Conservation (phyloP, 2,329 filamentous ascomycete species). For the Diaporthe citriasiana region DNA sequence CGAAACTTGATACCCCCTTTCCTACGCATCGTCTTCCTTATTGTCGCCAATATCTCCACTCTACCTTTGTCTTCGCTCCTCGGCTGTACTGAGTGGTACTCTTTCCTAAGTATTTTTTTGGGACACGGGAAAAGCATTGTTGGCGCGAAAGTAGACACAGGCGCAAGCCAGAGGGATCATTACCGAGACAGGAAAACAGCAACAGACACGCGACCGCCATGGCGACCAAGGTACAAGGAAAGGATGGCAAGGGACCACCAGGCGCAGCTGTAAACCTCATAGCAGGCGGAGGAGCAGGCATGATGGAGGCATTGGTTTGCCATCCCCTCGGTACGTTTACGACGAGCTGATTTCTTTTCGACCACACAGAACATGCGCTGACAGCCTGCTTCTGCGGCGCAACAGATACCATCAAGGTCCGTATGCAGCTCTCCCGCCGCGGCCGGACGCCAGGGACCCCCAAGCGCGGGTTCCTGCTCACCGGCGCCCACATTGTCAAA, state of each 20-base stretch:
- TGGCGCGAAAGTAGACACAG: constrained; percentile 6
- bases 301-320: constrained; percentile 98
- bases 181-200: neutral
- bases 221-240: constrained; percentile 59
- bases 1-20: constrained; percentile 36
- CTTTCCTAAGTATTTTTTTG: neutral
- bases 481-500: constrained; percentile 87
- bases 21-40: constrained; percentile 1
- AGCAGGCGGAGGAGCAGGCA: constrained; percentile 95
- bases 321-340: constrained; percentile 84
- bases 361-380: constrained; percentile 42
- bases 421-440: constrained; percentile 96
- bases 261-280: constrained; percentile 89
- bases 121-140: neutral
- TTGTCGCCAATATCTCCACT: neutral
- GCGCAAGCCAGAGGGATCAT: constrained; percentile 16
- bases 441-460: constrained; percentile 86
- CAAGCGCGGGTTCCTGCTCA: constrained; percentile 88
- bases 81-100: neutral
- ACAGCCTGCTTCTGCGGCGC: constrained; percentile 23
- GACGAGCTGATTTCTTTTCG: constrained; percentile 15
- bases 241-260: constrained; percentile 79
- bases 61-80: neutral
- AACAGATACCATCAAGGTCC: constrained; percentile 95
- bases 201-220: constrained; percentile 45